These are phyloP conservation scores for Marasmius tenuissimus DNA, from an alignment of 1,284 basidiomycete species.

Conservation along the genomic window DNA sequence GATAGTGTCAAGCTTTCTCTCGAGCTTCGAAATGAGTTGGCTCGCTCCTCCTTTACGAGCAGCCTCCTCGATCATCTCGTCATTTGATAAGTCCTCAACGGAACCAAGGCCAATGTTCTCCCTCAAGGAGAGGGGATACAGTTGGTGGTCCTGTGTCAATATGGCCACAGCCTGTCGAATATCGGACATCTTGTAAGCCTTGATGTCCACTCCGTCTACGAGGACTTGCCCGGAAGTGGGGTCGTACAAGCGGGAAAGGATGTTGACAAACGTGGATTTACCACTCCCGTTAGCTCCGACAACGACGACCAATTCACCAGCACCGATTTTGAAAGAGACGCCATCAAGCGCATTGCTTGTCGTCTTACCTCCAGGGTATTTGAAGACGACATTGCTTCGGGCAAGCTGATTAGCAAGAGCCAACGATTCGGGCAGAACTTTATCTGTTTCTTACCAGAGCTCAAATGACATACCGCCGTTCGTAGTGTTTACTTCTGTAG, in stretches of 20 bases:
- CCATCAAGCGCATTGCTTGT: conserved; percentile 34
- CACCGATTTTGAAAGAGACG: conserved; percentile 41
- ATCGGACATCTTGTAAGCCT: neutral
- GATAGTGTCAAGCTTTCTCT: neutral
- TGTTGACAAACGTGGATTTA: conserved; percentile 30
- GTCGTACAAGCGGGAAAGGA: neutral
- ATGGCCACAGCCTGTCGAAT: neutral
- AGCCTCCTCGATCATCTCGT: neutral
- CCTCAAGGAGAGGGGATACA: neutral
- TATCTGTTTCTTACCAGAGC: conserved; percentile 24
- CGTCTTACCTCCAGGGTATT: conserved; percentile 43
- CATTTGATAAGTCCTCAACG: neutral
- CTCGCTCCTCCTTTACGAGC: neutral
- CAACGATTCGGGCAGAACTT: neutral
- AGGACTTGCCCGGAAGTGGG: neutral
- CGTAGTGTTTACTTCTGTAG: conserved; percentile 17
- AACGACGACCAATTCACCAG: conserved; percentile 30
- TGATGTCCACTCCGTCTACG: neutral
- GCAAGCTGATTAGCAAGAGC: too few species aligned
- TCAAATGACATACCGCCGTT: conserved; percentile 35
- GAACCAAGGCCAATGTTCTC: neutral
- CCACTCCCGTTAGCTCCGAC: conserved; percentile 27
- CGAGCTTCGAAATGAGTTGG: neutral
- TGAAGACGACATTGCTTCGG: conserved; percentile 42
- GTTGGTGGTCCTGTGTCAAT: neutral